Evolutionary conservation across 176 grass and related monocot genomes (phyloP).

Genomic region (Zea mays): DNA sequence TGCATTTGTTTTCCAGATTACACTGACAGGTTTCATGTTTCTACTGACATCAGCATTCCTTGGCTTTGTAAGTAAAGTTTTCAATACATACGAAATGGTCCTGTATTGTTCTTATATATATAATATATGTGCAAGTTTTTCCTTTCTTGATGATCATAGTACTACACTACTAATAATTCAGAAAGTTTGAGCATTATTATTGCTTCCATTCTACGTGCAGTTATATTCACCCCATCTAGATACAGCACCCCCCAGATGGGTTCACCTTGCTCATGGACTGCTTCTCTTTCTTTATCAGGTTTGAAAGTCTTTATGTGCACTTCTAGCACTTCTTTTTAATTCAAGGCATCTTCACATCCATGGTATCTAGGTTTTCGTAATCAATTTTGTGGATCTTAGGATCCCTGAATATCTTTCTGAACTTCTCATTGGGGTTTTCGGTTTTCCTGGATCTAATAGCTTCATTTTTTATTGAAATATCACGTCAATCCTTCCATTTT

Average conservation of each 20-base stretch:
- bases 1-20: conserved; percentile 59
- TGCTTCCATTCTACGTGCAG: conserved; percentile 44
- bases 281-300: conserved; percentile 99
- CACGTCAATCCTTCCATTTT: not conserved
- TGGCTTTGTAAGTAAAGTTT: conserved; percentile 70
- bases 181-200: not conserved
- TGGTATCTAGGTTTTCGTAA: conserved; percentile 2
- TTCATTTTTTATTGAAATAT: not conserved
- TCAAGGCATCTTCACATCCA: not conserved
- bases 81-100: not conserved
- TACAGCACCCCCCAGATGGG: conserved; percentile 94
- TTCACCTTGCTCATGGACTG: conserved; percentile 90
- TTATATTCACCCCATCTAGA: conserved; percentile 89
- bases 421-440: not conserved
- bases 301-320: conserved; percentile 27
- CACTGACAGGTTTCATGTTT: conserved; percentile 88
- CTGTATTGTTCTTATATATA: not conserved
- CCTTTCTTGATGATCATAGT: conserved; percentile 8
- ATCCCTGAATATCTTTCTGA: not conserved
- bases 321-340: conserved; percentile 6
- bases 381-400: conserved; percentile 12
- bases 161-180: not conserved
- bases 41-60: conserved; percentile 72
- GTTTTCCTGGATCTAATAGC: not conserved
- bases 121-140: conserved; percentile 19